Evolutionary conservation across 1,284 basidiomycete genomes (phyloP), one percentile per base, ranked within the genome.

Genomic region (Rhodotorula mucilaginosa): DNA sequence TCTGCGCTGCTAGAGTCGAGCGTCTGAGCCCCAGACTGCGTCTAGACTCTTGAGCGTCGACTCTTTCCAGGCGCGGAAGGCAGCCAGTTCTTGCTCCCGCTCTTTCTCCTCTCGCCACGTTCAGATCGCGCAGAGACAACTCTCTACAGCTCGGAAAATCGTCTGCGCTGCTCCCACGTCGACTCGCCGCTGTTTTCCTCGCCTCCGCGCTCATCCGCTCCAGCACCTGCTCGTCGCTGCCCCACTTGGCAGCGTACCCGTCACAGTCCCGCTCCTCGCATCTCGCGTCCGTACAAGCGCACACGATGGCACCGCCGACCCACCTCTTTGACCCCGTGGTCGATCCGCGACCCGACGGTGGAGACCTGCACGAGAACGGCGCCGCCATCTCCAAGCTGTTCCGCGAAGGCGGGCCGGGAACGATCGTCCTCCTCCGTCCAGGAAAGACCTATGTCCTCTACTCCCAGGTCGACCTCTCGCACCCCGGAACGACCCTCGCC

Each of bases 401-500:
- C 68, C 51, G 54, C n/a, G 51, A 65, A 1, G 64, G 67, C 49
- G 78, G 78, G 1, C 72, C 75, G 0, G 65, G 74, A 29, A 78
- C 76, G 10, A 72, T 66, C 31, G 70, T 79, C 65, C 64, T 78
- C 47, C 73, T 79, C 29, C 49, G 48, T 5, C 74, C 65, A 0
- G 15, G 44, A 1, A 67, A 69, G 2, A 26, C 51, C 48, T 79
- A 79, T 68, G 61, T 59, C 19, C 67, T 79, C 46, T 63, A 67
- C 58, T 67, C 71, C 23, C 59, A 67, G 19, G 72, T 79, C 65
- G 58, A 64, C 39, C 54, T 79, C 39, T n/a, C 48, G 5, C 72
- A 74, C 49, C 61, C 71, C 6, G 48, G 64, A 39, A 76, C 72
- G 16, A 72, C 75, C 31, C 71, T 79, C 29, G 77, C 78, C 18